Evolutionary conservation across 1,139 yeast genomes (phyloP).

Genomic region (Torulaspora pretoriensis): DNA sequence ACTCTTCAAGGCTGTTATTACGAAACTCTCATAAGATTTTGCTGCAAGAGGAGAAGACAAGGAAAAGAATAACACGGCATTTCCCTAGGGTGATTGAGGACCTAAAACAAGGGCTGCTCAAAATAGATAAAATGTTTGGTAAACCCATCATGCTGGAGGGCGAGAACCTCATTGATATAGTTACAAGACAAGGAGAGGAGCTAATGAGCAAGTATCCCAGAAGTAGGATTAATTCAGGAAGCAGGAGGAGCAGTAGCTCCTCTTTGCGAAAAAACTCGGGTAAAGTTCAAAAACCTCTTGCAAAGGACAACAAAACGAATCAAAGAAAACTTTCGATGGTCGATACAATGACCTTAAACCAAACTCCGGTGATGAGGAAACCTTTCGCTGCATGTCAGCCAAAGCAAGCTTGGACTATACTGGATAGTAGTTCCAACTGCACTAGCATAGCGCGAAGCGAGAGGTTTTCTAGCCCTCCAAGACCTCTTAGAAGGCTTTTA

Average conservation of each 20-base stretch:
- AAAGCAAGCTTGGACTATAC: constrained; percentile 4
- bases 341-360: constrained; percentile 8
- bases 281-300: constrained; percentile 4
- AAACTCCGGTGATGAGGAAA: constrained; percentile 13
- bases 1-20: constrained; percentile 72
- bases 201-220: constrained; percentile 33
- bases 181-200: constrained; percentile 45
- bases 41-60: constrained; percentile 70
- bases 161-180: constrained; percentile 44
- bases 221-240: constrained; percentile 27
- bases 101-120: constrained; percentile 46
- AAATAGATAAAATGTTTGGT: constrained; percentile 43
- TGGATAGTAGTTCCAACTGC: constrained; percentile 1
- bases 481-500: constrained; percentile 12
- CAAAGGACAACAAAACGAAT: constrained; percentile 6
- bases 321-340: background rate
- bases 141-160: constrained; percentile 46
- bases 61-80: constrained; percentile 61
- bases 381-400: background rate
- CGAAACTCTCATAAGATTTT: constrained; percentile 77
- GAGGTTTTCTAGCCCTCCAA: constrained; percentile 20
- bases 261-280: background rate
- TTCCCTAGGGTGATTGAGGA: constrained; percentile 60
- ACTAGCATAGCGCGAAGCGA: constrained; percentile 14
- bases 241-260: constrained; percentile 4